Evolutionary conservation across 352 stramenopile species (phyloP), one percentile per base, ranked within the genome.

Genomic region (Pythium scleroteichum): DNA sequence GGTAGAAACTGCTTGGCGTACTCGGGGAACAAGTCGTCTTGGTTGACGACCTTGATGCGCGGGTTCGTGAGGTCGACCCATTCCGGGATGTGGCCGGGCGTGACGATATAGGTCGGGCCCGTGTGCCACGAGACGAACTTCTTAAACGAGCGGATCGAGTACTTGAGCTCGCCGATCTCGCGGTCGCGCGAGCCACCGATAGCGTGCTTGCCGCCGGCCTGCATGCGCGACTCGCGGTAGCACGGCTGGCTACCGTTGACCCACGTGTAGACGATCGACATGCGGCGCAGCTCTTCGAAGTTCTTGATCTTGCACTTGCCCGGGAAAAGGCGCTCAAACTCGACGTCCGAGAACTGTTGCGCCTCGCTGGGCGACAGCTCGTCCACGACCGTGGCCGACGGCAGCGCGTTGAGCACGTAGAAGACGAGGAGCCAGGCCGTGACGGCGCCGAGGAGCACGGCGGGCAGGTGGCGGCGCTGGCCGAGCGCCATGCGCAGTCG

Each of bases 251-350:
- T 91, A 57, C 85, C 87, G 62, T 96, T 96, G 20, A 94, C 85
- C 87, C 84, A 95, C 74, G 84, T 95, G 78, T 95, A 95, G 44
- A 95, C 87, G 59, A 96, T 93, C 40, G 82, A 89, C 79, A 92
- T 90, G 67, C 82, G 87, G 4, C 85, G 83, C 46, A 96, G 56
- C 52, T 80, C 61, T 49, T 96, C 83, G 57, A 90, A 93, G 75
- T 94, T 94, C 65, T 90, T 86, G 67, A 95, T 93, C 54, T 79
- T 73, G 71, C 86, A 95, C 61, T 91, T 74, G 46, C 76, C 82
- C 0, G 79, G 83, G 73, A 83, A 95, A 52, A 88, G 59, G 27
- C 84, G 65, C 45, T 81, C 66, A 29, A 90, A 73, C 56, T 80
- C 72, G 3, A 56, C 60, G 56, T 72, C 59, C 55, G 76, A 76